phyloP scores from a whole-genome alignment of 1,139 yeast genomes.

The Lodderomyces margitis region DNA sequence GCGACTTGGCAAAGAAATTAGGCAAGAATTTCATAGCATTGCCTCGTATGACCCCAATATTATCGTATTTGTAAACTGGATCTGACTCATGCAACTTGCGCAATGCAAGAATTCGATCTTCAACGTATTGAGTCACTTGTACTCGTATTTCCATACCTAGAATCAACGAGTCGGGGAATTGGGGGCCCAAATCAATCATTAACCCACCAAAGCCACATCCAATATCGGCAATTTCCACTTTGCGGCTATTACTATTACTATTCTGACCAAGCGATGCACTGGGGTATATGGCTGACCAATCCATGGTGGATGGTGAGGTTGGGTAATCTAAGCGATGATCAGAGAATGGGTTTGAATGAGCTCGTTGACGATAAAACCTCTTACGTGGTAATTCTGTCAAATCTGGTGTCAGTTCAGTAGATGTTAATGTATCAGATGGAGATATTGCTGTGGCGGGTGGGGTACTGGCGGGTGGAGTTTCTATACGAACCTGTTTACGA shows the following conservation, averaged over 20 bases:
- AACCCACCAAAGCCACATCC: conserved; percentile 99
- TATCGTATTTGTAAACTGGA: conserved; percentile 52
- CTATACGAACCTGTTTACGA: conserved; percentile 29
- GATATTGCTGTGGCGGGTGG: conserved; percentile 9
- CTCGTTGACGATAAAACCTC: conserved; percentile 91
- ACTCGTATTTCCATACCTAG: conserved; percentile 97
- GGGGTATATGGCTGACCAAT: conserved; percentile 82
- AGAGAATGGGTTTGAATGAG: conserved; percentile 96
- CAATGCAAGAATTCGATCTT: conserved; percentile 88
- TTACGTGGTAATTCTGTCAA: conserved; percentile 58
- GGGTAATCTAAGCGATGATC: conserved; percentile 95
- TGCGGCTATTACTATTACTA: conserved; percentile 29
- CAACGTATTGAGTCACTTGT: conserved; percentile 95
- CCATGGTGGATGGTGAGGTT: conserved; percentile 73
- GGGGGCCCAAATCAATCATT: conserved; percentile 74
- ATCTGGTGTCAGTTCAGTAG: conserved; percentile 5
- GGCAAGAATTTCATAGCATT: conserved; percentile 98
- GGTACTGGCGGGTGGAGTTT: conserved; percentile 12
- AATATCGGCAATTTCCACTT: conserved; percentile 89
- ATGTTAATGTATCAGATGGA: neutral
- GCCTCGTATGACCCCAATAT: conserved; percentile 87
- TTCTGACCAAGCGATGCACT: neutral
- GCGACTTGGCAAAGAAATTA: conserved; percentile 80
- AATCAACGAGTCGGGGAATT: conserved; percentile 67
- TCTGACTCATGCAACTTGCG: conserved; percentile 39